Percentiles rank a stretch among this genome's conserved stretches.
These are phyloP conservation scores for Salix brachista DNA, from an alignment of 345 rosid genomes.

Conservation along the genomic window DNA sequence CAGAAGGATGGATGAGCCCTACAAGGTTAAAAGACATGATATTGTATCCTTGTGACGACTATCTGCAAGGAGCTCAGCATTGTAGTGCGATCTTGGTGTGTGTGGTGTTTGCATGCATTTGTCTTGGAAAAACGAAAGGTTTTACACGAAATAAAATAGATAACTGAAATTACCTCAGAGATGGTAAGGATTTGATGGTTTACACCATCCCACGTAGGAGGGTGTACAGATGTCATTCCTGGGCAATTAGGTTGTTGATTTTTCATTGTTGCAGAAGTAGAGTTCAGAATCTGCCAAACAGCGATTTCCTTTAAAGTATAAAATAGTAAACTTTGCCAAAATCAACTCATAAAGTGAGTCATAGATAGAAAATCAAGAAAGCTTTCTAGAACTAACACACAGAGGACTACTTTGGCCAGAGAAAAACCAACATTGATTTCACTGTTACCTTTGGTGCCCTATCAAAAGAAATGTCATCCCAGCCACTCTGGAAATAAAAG, in stretches of 20 bases:
- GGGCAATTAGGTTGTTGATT: constrained; percentile 23
- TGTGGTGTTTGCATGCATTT: neutral
- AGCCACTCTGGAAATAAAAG: constrained; percentile 11
- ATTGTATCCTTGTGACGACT: neutral
- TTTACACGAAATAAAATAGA: neutral
- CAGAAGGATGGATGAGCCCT: neutral
- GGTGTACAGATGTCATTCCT: constrained; percentile 31
- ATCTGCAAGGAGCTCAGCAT: neutral
- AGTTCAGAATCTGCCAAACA: constrained; percentile 31
- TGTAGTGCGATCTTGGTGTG: neutral
- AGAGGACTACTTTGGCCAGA: neutral
- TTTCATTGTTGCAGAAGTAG: constrained; percentile 19
- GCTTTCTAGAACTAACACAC: neutral
- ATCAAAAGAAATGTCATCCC: constrained; percentile 19
- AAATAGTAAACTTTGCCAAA: neutral
- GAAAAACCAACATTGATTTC: neutral
- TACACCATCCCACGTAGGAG: constrained; percentile 26
- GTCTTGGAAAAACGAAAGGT: neutral
- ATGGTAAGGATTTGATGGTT: constrained; percentile 39
- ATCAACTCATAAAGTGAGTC: neutral
- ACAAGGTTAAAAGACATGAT: too few species aligned
- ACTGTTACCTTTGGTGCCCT: constrained; percentile 28
- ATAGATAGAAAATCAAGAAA: neutral
- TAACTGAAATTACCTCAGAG: constrained; percentile 30
- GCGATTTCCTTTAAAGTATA: neutral